These are phyloP conservation scores for Fusarium tuaranense DNA, from an alignment of 2,329 filamentous ascomycete species.

Conservation along the genomic window DNA sequence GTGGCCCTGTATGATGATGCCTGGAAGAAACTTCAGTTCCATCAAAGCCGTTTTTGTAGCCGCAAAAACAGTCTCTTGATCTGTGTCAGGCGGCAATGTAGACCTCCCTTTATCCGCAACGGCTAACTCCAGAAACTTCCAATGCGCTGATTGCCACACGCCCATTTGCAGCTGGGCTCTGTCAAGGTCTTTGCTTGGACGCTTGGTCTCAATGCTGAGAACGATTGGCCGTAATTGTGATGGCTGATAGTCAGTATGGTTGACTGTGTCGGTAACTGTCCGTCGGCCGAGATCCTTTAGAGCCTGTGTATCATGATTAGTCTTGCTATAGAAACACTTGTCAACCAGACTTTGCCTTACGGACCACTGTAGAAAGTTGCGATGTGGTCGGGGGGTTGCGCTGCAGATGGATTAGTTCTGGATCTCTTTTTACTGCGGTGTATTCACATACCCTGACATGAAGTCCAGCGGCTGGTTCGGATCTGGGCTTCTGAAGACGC, in stretches of 20 bases:
- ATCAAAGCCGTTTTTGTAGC: background rate
- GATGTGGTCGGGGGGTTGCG: background rate
- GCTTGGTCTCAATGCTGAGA: background rate
- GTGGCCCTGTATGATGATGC: background rate
- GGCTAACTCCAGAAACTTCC: background rate
- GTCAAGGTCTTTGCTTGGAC: background rate
- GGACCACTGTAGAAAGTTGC: background rate
- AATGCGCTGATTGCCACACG: background rate
- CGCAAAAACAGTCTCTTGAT: background rate
- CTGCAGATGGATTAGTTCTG: background rate
- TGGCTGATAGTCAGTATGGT: background rate
- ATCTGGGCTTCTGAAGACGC: background rate
- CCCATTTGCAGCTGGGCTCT: background rate
- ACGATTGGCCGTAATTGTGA: background rate
- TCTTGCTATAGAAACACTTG: background rate
- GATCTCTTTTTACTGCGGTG: background rate
- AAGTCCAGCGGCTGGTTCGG: background rate
- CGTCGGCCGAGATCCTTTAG: background rate
- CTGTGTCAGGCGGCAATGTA: background rate
- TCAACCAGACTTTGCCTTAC: background rate
- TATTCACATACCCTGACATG: background rate
- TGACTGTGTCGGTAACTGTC: background rate
- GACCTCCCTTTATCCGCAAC: background rate
- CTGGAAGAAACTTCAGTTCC: background rate
- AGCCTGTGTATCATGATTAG: background rate